Conservation (phyloP, 768 basidiomycete genomes). For the Tephrocybe sp. region DNA sequence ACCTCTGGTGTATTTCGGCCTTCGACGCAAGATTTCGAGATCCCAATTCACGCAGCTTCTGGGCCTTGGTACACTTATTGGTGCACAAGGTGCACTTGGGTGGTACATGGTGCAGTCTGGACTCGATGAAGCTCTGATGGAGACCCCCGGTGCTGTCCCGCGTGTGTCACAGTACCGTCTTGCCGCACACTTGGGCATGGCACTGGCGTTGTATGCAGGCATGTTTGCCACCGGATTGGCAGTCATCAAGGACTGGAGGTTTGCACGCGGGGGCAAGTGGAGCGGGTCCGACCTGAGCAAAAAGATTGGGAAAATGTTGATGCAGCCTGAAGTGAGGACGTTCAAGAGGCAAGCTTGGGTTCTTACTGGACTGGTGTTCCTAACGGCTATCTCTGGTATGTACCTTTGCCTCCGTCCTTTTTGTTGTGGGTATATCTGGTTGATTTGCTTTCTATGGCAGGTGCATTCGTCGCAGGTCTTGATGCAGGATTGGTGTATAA, state of each 20-base stretch:
- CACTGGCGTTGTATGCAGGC: conserved; percentile 88
- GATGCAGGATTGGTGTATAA: conserved; percentile 98
- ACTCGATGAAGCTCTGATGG: conserved; percentile 77
- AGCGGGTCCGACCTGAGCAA: conserved; percentile 42
- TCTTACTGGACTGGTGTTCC: conserved; percentile 75
- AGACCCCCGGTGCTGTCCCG: conserved; percentile 80
- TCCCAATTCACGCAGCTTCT: conserved; percentile 61
- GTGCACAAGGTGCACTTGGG: conserved; percentile 87
- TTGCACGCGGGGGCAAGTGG: conserved; percentile 55
- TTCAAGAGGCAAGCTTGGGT: conserved; percentile 60
- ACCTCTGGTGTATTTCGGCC: conserved; percentile 78
- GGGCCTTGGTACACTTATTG: conserved; percentile 78
- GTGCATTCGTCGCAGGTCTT: conserved; percentile 96
- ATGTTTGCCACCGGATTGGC: conserved; percentile 83
- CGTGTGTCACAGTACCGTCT: conserved; percentile 96
- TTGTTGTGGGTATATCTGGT: not conserved
- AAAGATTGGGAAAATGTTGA: conserved; percentile 44
- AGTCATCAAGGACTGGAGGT: conserved; percentile 78
- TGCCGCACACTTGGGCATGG: conserved; percentile 91
- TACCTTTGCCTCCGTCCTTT: not conserved
- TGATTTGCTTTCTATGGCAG: conserved; percentile 35
- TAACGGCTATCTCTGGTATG: conserved; percentile 91
- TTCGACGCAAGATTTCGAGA: conserved; percentile 65
- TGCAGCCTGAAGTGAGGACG: conserved; percentile 52
- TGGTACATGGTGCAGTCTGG: conserved; percentile 99